These are phyloP conservation scores for Yarrowia sp. DNA, from an alignment of 805 yeast species.

Conservation along the genomic window DNA sequence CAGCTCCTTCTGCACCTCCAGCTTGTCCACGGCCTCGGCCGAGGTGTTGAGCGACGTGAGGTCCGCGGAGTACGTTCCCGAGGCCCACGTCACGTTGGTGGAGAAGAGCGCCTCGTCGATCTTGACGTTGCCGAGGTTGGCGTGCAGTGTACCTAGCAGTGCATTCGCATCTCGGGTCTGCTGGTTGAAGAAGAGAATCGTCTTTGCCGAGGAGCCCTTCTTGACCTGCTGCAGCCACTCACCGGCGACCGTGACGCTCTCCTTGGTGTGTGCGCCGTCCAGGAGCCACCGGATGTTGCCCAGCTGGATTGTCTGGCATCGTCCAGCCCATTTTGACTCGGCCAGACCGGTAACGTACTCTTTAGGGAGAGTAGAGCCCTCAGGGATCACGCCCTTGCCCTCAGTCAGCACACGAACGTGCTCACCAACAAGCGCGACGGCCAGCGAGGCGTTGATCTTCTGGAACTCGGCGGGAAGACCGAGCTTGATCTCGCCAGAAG, in stretches of 20 bases:
- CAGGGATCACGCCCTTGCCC: constrained; percentile 2
- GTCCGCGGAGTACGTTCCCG: constrained; percentile 70
- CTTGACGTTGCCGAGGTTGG: constrained; percentile 37
- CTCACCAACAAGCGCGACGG: constrained; percentile 63
- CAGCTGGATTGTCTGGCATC: constrained; percentile 71
- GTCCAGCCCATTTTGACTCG: constrained; percentile 85
- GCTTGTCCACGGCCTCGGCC: constrained; percentile 70
- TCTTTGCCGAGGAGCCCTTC: constrained; percentile 32
- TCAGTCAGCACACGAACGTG: constrained; percentile 40
- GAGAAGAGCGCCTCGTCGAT: constrained; percentile 83
- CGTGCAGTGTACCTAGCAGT: constrained; percentile 53
- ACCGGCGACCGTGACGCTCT: constrained; percentile 79
- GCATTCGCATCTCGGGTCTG: constrained; percentile 83
- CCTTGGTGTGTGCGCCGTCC: constrained; percentile 96
- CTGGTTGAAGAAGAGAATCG: constrained; percentile 80
- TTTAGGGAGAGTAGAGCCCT: constrained; percentile 29
- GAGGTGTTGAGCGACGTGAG: constrained; percentile 83
- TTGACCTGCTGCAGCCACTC: constrained; percentile 58
- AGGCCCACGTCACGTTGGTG: constrained; percentile 88
- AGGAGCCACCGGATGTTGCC: constrained; percentile 68
- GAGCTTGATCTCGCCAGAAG: constrained; percentile 34
- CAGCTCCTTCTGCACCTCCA: constrained; percentile 74
- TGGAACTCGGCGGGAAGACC: constrained; percentile 71
- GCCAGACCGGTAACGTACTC: constrained; percentile 53
- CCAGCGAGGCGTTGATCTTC: constrained; percentile 79